Base-by-base conservation (phyloP, 164 flowering plant genomes). In the Kalanchoe fedtschenkoi region DNA sequence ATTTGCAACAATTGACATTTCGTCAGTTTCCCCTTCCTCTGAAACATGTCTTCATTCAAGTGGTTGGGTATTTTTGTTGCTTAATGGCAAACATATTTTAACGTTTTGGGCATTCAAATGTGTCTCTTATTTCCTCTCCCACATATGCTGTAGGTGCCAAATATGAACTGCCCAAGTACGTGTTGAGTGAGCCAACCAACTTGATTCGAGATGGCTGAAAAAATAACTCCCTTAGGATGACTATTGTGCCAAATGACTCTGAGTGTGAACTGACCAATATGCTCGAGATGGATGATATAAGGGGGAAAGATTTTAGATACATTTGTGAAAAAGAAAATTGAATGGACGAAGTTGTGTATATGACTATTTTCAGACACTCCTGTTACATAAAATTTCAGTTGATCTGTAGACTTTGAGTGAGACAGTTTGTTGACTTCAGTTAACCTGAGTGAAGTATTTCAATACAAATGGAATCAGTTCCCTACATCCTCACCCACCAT, bases 171-270 rank as follows among this genome's bases (percentile, higher is more conserved):
- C 97, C 96, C 26, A 85, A 77, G 68, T 88, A 87, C 68, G 96
- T 87, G 58, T 71, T 91, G 77, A 88, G 96, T 53, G 96, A 88
- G 78, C 97, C 96, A 15, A 78, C 83, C 55, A 91, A 91, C 71
- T 75, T 91, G 77, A 78, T 87, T 24, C 71, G 72, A 38, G 83
- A 76, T 26, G 63, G 75, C 66, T 85, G 65, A 78, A 38, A 41
- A 59, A 13, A 30, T 41, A 64, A 8, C 16, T 0, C 2, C 55
- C 26, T 51, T 24, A 10, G 55, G 3, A 4, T 51, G 55, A 51
- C 32, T 51, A 44, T 19, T 26, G 21, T 19, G 29, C 55, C 29
- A 51, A 8, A 7, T 22, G 30, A 9, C 30, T 22, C 9, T 6
- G 55, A 24, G 30, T 51, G 55, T 13, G 14, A 22, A 9, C 16